Evolutionary conservation across 2,329 filamentous ascomycete genomes (phyloP), one percentile per base, ranked within the genome.

Genomic region (Fusarium miscanthi): DNA sequence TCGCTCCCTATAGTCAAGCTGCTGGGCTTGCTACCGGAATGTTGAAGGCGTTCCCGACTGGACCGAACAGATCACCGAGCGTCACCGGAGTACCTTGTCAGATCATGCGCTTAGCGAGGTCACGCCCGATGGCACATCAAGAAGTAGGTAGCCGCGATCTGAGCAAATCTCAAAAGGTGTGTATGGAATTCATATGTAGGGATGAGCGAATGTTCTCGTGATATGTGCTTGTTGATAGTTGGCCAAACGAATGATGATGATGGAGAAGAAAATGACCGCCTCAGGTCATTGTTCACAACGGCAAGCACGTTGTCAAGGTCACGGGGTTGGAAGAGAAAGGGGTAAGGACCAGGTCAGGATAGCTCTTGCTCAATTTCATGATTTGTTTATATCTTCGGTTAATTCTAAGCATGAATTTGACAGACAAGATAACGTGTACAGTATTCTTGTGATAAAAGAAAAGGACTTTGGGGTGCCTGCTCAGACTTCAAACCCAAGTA

Each of bases 141-240:
- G 92, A 13, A 89, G 90, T 38, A 91, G 87, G 72, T 89, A 91
- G 56, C 86, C 85, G 49, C 88, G 85, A 63, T 90, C 87, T n/a
- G 90, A 90, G 72, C 88, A 91, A 38, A 92, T 87, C 1, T 90
- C 87, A 14, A 92, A 86, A 42, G 12, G 35, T 14, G 30, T 51
- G 5, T 35, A 25, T 38, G 27, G 31, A 31, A 27, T 35, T 31
- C 14, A 27, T 17, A 10, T 38, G 42, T 54, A 42, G 49, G 43
- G 42, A 52, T 52, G 40, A 69, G 54, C 25, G 51, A 64, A 42
- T 62, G 40, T 40, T 52, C 25, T 31, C 41, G 31, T 21, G 25
- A 40, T n/a, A 31, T 30, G 33, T 30, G 21, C 10, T 45, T 23
- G 11, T 40, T 14, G 35, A 58, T n/a, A 31, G 14, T 14, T 45